Evolutionary conservation across 2,329 filamentous ascomycete genomes (phyloP), one percentile per base, ranked within the genome.

Genomic region (Colletotrichum plurivorum): DNA sequence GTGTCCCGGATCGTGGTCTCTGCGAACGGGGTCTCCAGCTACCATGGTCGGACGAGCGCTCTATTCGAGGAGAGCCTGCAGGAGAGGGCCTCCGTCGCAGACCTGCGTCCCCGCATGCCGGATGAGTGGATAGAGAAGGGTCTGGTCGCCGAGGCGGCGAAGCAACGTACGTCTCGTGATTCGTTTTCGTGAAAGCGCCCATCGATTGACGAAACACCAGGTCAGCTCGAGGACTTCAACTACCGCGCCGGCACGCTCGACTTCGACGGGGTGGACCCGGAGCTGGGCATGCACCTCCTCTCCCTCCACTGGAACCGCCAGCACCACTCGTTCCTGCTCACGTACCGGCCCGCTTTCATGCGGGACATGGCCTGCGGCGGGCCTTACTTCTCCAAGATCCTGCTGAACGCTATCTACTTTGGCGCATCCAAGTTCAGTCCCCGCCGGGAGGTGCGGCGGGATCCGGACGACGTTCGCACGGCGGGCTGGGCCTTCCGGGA

Each of bases 381-480:
- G 0, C 85, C 84, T 0, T 88, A 89, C 73, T 90, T 88, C 69
- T 89, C 87, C 0, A 84, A 87, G 53, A 77, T 87, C 2, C 79
- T 89, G 1, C 77, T 90, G 2, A 88, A 89, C 70, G 86, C 87
- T 0, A 84, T 90, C 0, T 81, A 85, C 59, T 87, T 83, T 65
- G 77, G 78, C 5, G 79, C 81, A 1, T 77, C 81, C 16, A 86
- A 87, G 62, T 85, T 84, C 69, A 84, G 82, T 51, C 79, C 81
- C 2, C 78, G 84, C 0, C 76, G 79, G 1, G 82, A 85, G 51
- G 79, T 87, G 0, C 82, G 84, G 1, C 78, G 78, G 16, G 82
- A 85, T 49, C 77, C 80, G 0, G 75, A 81, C 9, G 85, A 88
- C 72, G 82, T 78, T 0, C 77, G 82, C 1, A 87, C 83, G 1